These are phyloP conservation scores for Rhodocollybia butyracea DNA, from an alignment of 768 basidiomycete species.

Conservation along the genomic window DNA sequence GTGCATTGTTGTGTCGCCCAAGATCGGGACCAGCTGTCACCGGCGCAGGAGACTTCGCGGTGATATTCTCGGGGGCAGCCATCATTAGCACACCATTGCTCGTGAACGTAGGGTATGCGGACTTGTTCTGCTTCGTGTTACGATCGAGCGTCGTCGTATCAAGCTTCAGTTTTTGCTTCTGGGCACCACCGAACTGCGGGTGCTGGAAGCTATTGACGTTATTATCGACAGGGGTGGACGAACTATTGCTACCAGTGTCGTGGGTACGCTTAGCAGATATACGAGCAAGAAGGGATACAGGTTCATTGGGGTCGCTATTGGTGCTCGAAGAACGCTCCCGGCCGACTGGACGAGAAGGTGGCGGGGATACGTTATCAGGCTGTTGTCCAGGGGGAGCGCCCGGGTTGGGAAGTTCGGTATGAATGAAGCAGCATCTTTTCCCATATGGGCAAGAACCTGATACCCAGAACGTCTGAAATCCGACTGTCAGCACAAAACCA, in stretches of 20 bases:
- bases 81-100: slow-evolving; percentile 59
- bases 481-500: not conserved
- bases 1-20: slow-evolving; percentile 69
- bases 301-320: slow-evolving; percentile 79
- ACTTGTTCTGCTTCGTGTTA: slow-evolving; percentile 73
- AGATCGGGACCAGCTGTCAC: slow-evolving; percentile 85
- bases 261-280: slow-evolving; percentile 67
- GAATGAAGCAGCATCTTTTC: slow-evolving; percentile 91
- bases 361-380: slow-evolving; percentile 45
- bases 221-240: slow-evolving; percentile 55
- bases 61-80: slow-evolving; percentile 53
- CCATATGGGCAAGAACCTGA: slow-evolving; percentile 92
- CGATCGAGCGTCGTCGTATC: slow-evolving; percentile 67
- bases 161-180: slow-evolving; percentile 67
- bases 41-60: slow-evolving; percentile 71
- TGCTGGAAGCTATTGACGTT: slow-evolving; percentile 42
- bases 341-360: slow-evolving; percentile 46
- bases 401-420: slow-evolving; percentile 73
- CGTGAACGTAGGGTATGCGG: slow-evolving; percentile 72
- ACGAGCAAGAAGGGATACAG: slow-evolving; percentile 71
- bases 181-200: slow-evolving; percentile 60
- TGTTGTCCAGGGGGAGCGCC: slow-evolving; percentile 34
- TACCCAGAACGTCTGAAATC: slow-evolving; percentile 82
- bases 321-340: slow-evolving; percentile 68
- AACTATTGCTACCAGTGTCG: slow-evolving; percentile 34